Conservation (phyloP, 345 rosid genomes). For the Erysimum cheiranthoides region DNA sequence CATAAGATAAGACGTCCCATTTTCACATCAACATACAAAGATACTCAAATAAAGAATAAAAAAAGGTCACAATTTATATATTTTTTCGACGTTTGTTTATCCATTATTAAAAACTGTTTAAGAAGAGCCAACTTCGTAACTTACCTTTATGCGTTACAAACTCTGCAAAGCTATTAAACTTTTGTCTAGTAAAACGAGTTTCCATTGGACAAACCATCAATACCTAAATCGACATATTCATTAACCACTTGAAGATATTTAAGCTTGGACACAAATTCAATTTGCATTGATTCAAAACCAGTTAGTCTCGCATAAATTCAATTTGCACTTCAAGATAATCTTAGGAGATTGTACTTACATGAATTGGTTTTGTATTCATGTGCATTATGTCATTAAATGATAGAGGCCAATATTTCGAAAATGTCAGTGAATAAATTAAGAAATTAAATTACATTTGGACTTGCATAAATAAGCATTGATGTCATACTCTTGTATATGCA, state of each 20-base stretch:
- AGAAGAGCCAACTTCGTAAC: too few relatives aligned
- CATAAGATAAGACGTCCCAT: neutral
- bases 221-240: too few relatives aligned
- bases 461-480: constrained; percentile 11
- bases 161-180: too few relatives aligned
- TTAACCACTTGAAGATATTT: neutral
- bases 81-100: too few relatives aligned
- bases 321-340: too few relatives aligned
- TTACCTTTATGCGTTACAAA: too few relatives aligned
- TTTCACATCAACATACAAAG: neutral
- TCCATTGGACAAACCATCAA: too few relatives aligned
- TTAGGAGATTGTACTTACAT: neutral
- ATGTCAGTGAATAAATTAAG: neutral
- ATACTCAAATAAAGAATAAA: neutral
- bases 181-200: too few relatives aligned
- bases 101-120: too few relatives aligned
- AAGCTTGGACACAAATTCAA: neutral
- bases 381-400: neutral
- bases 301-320: neutral
- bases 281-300: neutral
- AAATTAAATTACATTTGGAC: neutral
- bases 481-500: constrained; percentile 14
- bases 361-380: neutral
- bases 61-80: too few relatives aligned
- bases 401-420: neutral